Evolutionary conservation across 352 stramenopile species (phyloP).

Genomic region (Sclerospora graminicola): DNA sequence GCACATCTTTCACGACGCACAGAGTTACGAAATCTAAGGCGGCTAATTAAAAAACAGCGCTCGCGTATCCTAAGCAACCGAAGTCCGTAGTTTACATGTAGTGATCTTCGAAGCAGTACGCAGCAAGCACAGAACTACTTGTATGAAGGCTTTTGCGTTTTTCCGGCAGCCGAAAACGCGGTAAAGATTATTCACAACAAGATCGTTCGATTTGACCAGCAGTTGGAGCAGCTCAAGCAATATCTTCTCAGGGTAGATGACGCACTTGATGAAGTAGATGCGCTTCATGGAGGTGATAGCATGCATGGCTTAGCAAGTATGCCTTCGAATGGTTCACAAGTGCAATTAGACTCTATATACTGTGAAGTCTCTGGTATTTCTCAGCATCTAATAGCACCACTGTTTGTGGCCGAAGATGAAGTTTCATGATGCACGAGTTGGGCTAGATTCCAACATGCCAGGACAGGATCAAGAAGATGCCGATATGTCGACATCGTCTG

Average conservation of each 20-base stretch:
- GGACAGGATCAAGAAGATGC: no score
- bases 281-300: constrained; percentile 39
- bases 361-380: constrained; percentile 60
- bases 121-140: constrained; percentile 79
- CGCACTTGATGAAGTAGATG: constrained; percentile 58
- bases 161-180: constrained; percentile 64
- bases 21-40: constrained; percentile 60
- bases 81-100: constrained; percentile 69
- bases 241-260: no score
- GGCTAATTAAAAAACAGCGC: constrained; percentile 84
- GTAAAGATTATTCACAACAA: constrained; percentile 80
- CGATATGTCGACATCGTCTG: no score
- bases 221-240: constrained; percentile 52
- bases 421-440: no score
- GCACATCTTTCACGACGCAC: constrained; percentile 47
- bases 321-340: constrained; percentile 15
- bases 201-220: constrained; percentile 63
- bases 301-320: constrained; percentile 39
- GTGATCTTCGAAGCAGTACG: constrained; percentile 69
- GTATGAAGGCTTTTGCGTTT: constrained; percentile 67
- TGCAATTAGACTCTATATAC: constrained; percentile 34
- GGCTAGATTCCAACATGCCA: no score
- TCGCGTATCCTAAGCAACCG: constrained; percentile 75
- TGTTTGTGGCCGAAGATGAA: constrained; percentile 71
- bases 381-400: constrained; percentile 56